Evolutionary conservation across 2,329 filamentous ascomycete species (phyloP).

Genomic region (Clonostachys solani): DNA sequence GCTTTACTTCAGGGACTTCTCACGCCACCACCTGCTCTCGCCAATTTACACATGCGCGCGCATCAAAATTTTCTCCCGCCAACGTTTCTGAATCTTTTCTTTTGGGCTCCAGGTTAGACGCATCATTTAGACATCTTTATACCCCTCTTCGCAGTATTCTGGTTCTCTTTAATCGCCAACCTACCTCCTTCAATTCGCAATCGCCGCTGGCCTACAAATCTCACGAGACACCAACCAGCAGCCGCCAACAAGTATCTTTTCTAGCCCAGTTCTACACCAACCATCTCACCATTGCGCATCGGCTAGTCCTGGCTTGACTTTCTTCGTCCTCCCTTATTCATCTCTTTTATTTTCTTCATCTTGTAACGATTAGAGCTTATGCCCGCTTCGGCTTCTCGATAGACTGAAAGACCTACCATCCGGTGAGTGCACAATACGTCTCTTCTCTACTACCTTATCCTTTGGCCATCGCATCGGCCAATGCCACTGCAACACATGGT

Average conservation of each 20-base stretch:
- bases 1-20: background rate
- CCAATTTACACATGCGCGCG: background rate
- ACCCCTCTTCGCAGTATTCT: background rate
- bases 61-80: background rate
- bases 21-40: background rate
- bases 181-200: no score
- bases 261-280: no score
- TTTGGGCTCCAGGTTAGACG: slow-evolving; percentile 2
- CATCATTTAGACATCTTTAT: slow-evolving; percentile 2
- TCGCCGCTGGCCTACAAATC: no score
- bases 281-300: no score
- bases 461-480: background rate
- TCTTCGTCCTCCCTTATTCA: background rate
- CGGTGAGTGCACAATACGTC: background rate
- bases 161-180: no score
- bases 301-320: background rate
- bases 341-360: background rate
- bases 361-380: no score
- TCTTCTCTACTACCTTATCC: background rate
- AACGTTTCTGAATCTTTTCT: background rate
- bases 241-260: no score
- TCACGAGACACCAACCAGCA: no score
- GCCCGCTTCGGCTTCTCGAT: no score
- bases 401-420: no score
- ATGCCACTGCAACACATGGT: slow-evolving; percentile 3